These are phyloP conservation scores for Amanita pallidorosea DNA, from an alignment of 768 basidiomycete genomes.

Conservation along the genomic window DNA sequence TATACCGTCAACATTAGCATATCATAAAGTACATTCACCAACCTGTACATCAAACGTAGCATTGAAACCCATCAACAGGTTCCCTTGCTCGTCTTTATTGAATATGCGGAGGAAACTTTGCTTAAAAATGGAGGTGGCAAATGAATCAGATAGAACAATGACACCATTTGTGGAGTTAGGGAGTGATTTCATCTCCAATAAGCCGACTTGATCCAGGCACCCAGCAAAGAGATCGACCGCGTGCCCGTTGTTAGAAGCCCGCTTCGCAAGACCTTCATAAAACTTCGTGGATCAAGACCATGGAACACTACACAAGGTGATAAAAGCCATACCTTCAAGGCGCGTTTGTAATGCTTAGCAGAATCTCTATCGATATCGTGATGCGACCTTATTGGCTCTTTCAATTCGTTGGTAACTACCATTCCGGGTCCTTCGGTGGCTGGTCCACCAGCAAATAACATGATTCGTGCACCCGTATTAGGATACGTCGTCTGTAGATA, in stretches of 20 bases:
- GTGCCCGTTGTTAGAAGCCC: constrained; percentile 91
- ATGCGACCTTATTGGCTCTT: constrained; percentile 96
- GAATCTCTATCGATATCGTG: constrained; percentile 97
- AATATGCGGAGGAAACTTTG: constrained; percentile 93
- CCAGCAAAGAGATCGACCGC: constrained; percentile 93
- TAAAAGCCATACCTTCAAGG: constrained; percentile 63
- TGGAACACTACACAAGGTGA: background rate
- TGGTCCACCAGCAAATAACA: constrained; percentile 93
- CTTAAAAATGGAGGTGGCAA: constrained; percentile 97
- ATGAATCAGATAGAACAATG: constrained; percentile 93
- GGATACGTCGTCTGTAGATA: constrained; percentile 68
- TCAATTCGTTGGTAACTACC: constrained; percentile 91
- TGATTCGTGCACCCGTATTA: constrained; percentile 92
- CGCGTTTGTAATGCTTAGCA: constrained; percentile 95
- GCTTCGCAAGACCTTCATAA: constrained; percentile 89
- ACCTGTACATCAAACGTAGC: constrained; percentile 98
- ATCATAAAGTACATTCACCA: background rate
- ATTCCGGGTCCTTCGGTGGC: constrained; percentile 95
- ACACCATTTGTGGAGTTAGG: constrained; percentile 95
- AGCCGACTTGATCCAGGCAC: constrained; percentile 94
- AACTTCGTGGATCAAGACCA: constrained; percentile 44
- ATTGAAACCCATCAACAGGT: constrained; percentile 96
- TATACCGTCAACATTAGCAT: background rate
- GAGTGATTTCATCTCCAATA: constrained; percentile 94
- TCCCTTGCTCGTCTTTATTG: constrained; percentile 85